phyloP scores from a whole-genome alignment of 2,329 filamentous ascomycete species.

The Sclerotinia borealis region DNA sequence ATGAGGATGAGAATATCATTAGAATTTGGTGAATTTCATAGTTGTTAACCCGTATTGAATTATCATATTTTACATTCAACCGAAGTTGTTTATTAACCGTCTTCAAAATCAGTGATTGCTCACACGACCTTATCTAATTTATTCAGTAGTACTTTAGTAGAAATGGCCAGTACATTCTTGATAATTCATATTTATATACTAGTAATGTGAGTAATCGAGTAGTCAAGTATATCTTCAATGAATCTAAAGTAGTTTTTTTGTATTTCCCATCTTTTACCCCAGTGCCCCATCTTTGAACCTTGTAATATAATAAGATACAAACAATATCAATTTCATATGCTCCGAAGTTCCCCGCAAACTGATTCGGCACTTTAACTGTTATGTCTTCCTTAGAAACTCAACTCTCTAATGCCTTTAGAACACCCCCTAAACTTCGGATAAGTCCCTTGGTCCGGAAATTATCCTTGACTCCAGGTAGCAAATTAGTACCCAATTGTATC shows the following conservation, averaged over 20 bases:
- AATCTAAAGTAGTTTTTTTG: not conserved
- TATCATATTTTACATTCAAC: not conserved
- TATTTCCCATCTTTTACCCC: not conserved
- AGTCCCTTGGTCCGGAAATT: not conserved
- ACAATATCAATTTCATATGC: too few relatives aligned
- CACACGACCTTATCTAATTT: too few relatives aligned
- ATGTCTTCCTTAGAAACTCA: not conserved
- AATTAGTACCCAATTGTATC: not conserved
- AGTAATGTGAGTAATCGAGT: too few relatives aligned
- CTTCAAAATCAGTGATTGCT: not conserved
- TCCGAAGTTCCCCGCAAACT: slow-evolving; percentile 13
- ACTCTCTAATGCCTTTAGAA: not conserved
- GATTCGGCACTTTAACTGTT: slow-evolving; percentile 1
- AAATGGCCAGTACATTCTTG: too few relatives aligned
- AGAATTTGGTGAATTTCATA: not conserved
- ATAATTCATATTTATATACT: too few relatives aligned
- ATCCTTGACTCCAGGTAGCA: not conserved
- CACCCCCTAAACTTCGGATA: not conserved
- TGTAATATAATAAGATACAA: not conserved
- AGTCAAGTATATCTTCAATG: not conserved
- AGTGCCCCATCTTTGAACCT: not conserved
- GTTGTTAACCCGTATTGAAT: too few relatives aligned
- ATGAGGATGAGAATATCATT: not conserved
- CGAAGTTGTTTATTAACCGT: too few relatives aligned
- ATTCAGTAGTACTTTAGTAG: too few relatives aligned